Conservation (phyloP, 352 stramenopile species). For the Aphanomyces cochlioides region DNA sequence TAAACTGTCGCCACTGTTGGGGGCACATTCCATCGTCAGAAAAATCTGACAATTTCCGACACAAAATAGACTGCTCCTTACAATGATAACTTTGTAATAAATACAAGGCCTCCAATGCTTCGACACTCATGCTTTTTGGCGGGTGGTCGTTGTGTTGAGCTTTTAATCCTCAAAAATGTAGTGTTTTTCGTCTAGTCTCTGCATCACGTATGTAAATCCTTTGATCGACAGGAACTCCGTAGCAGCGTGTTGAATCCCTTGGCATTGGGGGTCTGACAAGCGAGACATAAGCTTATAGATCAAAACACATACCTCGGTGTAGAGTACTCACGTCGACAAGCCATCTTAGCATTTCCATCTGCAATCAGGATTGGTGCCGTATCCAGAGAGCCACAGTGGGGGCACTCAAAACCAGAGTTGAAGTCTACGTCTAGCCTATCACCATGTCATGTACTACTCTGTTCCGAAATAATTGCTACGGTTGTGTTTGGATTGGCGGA, state of each 20-base stretch:
- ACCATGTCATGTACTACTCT: neutral
- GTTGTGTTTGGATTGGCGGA: no score
- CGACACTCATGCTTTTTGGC: no score
- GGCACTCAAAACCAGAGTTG: neutral
- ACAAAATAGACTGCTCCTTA: no score
- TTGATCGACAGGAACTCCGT: neutral
- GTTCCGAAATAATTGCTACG: neutral
- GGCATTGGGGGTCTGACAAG: no score
- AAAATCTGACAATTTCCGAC: no score
- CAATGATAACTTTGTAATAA: no score
- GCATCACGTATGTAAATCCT: constrained; percentile 1
- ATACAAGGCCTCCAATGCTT: no score
- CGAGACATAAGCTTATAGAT: no score
- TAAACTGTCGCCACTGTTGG: neutral
- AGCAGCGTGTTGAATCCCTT: neutral
- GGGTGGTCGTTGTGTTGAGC: no score
- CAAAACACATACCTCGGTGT: neutral
- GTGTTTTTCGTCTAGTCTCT: neutral
- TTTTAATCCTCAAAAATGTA: neutral
- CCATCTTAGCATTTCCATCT: constrained; percentile 3
- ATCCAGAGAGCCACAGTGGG: constrained; percentile 1
- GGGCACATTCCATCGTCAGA: neutral
- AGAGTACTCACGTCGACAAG: neutral
- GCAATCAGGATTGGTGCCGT: constrained; percentile 2
- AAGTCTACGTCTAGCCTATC: neutral